phyloP scores from a whole-genome alignment of 306 rosid species.

The Lathyrus sativus region DNA sequence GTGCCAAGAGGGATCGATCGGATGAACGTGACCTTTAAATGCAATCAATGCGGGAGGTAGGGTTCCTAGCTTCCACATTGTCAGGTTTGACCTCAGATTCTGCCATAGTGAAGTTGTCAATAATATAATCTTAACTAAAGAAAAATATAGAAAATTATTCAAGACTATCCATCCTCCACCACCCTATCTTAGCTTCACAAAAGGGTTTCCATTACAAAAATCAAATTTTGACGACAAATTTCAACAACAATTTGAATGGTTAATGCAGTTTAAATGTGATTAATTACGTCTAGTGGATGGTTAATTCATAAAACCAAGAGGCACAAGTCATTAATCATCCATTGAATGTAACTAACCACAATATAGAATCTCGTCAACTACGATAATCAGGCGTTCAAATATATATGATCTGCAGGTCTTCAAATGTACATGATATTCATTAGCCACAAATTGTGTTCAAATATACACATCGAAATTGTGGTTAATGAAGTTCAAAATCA shows the following conservation, averaged over 20 bases:
- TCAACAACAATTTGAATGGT: neutral
- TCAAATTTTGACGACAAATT: neutral
- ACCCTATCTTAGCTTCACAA: slow-evolving; percentile 4
- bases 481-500: too few relatives aligned
- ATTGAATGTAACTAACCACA: neutral
- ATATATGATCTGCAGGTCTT: too few relatives aligned
- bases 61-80: slow-evolving; percentile 99
- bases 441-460: too few relatives aligned
- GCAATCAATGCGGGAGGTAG: slow-evolving; percentile 94
- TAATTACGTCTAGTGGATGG: neutral
- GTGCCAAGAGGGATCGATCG: slow-evolving; percentile 95
- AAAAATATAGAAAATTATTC: slow-evolving; percentile 26
- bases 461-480: too few relatives aligned
- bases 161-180: neutral
- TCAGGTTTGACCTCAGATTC: slow-evolving; percentile 89
- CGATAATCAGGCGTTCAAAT: neutral
- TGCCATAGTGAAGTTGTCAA: slow-evolving; percentile 53
- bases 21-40: slow-evolving; percentile 86
- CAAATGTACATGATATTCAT: too few relatives aligned
- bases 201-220: neutral
- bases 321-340: neutral
- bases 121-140: slow-evolving; percentile 19
- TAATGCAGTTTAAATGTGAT: neutral
- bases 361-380: neutral
- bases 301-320: neutral